These are phyloP conservation scores for Neofusicoccum umdonicola DNA, from an alignment of 2,329 filamentous ascomycete genomes.

Conservation along the genomic window DNA sequence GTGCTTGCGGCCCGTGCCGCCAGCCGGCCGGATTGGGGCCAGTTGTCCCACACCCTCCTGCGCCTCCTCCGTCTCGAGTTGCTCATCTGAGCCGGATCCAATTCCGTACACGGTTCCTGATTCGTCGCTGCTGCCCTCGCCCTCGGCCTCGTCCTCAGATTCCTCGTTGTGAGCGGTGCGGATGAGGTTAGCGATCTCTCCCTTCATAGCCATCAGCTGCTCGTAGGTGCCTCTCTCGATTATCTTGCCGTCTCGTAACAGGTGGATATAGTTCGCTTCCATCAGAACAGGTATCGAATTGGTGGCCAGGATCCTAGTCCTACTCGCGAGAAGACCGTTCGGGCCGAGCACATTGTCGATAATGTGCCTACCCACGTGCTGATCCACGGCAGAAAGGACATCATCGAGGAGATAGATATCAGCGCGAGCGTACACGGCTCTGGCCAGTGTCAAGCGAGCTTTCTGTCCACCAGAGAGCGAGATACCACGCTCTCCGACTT, in stretches of 20 bases:
- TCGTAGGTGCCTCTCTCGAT: constrained; percentile 86
- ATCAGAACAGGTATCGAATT: constrained; percentile 90
- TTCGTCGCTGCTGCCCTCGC: constrained; percentile 61
- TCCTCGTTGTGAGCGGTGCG: constrained; percentile 65
- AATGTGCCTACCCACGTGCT: constrained; percentile 91
- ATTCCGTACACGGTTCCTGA: constrained; percentile 56
- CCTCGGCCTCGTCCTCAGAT: constrained; percentile 41
- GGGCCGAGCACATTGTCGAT: constrained; percentile 91
- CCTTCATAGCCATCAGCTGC: constrained; percentile 90
- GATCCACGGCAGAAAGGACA: constrained; percentile 93
- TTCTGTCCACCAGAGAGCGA: constrained; percentile 96
- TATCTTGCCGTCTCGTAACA: constrained; percentile 79
- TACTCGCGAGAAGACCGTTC: constrained; percentile 75
- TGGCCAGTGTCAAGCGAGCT: constrained; percentile 83
- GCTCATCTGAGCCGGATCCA: constrained; percentile 48
- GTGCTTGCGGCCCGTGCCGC: constrained; percentile 57
- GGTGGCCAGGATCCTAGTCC: constrained; percentile 90
- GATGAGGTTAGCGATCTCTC: constrained; percentile 80
- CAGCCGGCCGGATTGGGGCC: constrained; percentile 65
- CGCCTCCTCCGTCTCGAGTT: constrained; percentile 56
- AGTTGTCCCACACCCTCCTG: constrained; percentile 75
- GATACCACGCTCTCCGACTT: constrained; percentile 95
- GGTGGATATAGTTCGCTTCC: constrained; percentile 83
- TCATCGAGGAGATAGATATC: constrained; percentile 96
- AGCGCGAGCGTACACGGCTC: constrained; percentile 94